Base-by-base conservation (phyloP, 2,329 filamentous ascomycete genomes). In the Diplodia mutila region DNA sequence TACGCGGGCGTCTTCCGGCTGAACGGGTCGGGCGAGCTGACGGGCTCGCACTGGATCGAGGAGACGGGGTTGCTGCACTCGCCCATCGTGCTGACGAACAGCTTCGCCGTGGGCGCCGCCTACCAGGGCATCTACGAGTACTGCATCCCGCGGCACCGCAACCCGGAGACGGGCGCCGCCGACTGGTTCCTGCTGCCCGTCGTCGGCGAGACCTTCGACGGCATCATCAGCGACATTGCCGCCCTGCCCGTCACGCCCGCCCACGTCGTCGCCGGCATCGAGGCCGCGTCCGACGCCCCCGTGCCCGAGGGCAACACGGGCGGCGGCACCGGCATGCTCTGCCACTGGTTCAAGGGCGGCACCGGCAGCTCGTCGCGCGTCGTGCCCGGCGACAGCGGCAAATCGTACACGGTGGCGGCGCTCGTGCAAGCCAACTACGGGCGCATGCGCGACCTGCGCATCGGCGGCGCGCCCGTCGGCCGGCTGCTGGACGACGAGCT, bases 361-460 rank as follows among this genome's bases (percentile, higher is more conserved):
- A 91, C 89, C 0, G 89, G 89, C 1, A 88, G 84, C 0, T 85
- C 85, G 71, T 88, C 84, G 57, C 83, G 89, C 27, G 70, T 87
- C 8, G 82, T 90, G 0, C 73, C 75, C 4, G 72, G 70, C 21
- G 64, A 54, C 7, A 71, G 68, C 18, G 64, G 70, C 7, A 18
- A 21, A 14, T 75, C 73, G n/a, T 90, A 87, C 72, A 89, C 85
- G 0, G 81, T 91, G 23, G 89, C 81, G 0, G 87, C 85, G 1
- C 79, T 91, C 8, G 86, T 89, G 3, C 88, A 90, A 75, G 84
- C 86, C 54, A 91, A 91, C 74, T 91, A 90, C 73, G 89, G 89
- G 11, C 78, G 80, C 37, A 80, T 82, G 68, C 77, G 82, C 49
- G 84, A 88, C 70, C 81, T 91, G 64, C 81, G 82, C 49, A 85